These are phyloP conservation scores for Chrysanthemum makinoi DNA, from an alignment of 129 eudicot genomes.

Conservation along the genomic window DNA sequence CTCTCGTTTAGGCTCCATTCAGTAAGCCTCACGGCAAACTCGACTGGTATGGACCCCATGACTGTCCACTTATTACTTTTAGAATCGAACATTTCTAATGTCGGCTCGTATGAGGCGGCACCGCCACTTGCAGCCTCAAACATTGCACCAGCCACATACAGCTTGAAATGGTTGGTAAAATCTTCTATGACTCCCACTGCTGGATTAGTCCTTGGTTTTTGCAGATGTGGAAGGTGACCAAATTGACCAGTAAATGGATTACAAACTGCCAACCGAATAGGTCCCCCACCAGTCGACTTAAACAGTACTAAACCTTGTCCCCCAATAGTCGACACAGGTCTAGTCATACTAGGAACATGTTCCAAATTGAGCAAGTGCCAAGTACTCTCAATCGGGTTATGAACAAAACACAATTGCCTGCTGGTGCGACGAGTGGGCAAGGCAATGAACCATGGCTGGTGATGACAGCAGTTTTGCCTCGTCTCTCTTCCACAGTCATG, in stretches of 20 bases:
- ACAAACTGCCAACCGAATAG: conserved; percentile 42
- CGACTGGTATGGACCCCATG: conserved; percentile 60
- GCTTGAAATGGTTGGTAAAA: conserved; percentile 18
- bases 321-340: conserved; percentile 43
- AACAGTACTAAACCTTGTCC: conserved; percentile 45
- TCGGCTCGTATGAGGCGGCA: conserved; percentile 48
- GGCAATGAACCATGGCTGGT: conserved; percentile 66
- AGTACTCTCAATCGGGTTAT: conserved; percentile 42
- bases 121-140: conserved; percentile 40
- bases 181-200: conserved; percentile 56
- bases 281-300: conserved; percentile 26
- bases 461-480: conserved; percentile 19
- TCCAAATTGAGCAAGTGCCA: conserved; percentile 48
- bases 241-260: conserved; percentile 62
- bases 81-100: conserved; percentile 63
- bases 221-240: conserved; percentile 42
- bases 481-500: conserved; percentile 32
- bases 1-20: conserved; percentile 83
- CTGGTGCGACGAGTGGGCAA: conserved; percentile 43
- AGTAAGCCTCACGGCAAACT: conserved; percentile 67
- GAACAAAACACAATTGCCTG: conserved; percentile 39
- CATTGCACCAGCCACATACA: conserved; percentile 77
- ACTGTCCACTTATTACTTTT: conserved; percentile 37
- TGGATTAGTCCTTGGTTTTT: conserved; percentile 48
- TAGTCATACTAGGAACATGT: conserved; percentile 22